A percentile compares a stretch with the other conserved stretches of the same genome.
Evolutionary conservation across 768 basidiomycete genomes (phyloP).

Genomic region (Boletus reticulatus): DNA sequence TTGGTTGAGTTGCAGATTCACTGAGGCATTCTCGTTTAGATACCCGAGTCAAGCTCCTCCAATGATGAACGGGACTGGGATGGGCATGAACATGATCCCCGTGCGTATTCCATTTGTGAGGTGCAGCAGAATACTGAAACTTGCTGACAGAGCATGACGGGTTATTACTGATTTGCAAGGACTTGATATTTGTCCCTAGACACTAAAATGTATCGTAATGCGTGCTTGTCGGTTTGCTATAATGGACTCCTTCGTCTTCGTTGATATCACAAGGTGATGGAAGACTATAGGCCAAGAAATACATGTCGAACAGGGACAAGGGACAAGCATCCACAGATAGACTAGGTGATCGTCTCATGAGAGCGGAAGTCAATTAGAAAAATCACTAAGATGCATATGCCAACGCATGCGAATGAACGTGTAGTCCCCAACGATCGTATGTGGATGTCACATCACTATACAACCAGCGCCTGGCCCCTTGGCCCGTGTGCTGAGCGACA

Average conservation of each 20-base stretch:
- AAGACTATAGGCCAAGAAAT: conserved; percentile 12
- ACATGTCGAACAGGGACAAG: conserved; percentile 2
- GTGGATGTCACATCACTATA: conserved; percentile 51
- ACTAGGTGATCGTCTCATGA: background rate
- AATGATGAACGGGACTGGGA: conserved; percentile 50
- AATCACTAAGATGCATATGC: conserved; percentile 18
- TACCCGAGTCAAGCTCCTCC: conserved; percentile 65
- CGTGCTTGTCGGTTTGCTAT: conserved; percentile 20
- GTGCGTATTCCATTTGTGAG: conserved; percentile 38
- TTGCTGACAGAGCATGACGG: conserved; percentile 55
- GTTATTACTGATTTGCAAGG: conserved; percentile 41
- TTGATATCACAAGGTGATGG: background rate
- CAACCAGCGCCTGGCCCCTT: conserved; percentile 61
- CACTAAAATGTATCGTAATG: conserved; percentile 26
- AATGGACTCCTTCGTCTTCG: conserved; percentile 21
- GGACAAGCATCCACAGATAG: background rate
- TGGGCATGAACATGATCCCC: conserved; percentile 52
- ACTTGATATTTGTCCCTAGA: conserved; percentile 2
- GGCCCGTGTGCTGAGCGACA: conserved; percentile 73
- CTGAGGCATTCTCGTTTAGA: conserved; percentile 34
- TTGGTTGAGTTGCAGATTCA: background rate
- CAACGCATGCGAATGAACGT: conserved; percentile 3
- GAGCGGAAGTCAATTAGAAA: conserved; percentile 19
- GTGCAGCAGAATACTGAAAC: conserved; percentile 5
- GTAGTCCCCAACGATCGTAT: background rate